phyloP scores from a whole-genome alignment of 2,329 filamentous ascomycete genomes.

The Penicillium hesseltinei region DNA sequence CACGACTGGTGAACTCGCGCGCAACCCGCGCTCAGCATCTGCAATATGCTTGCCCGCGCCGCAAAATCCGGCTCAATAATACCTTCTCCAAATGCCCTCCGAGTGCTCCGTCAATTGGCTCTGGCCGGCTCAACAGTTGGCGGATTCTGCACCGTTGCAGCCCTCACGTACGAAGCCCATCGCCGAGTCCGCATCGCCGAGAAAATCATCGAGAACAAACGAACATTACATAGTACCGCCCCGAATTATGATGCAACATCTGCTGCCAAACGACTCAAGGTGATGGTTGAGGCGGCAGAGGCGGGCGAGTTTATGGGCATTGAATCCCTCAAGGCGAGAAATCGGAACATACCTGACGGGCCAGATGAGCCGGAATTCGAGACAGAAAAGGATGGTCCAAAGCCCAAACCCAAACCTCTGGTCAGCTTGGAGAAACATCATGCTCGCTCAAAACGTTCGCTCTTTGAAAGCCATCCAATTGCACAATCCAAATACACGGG shows the following conservation, averaged over 20 bases:
- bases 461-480: not conserved
- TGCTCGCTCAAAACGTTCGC: not conserved
- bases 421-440: constrained; percentile 4
- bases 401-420: constrained; percentile 3
- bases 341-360: constrained; percentile 7
- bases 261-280: constrained; percentile 36
- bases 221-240: constrained; percentile 41
- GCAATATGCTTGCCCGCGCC: constrained; percentile 35
- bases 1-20: constrained; percentile 22
- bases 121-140: constrained; percentile 40
- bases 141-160: constrained; percentile 42
- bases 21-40: constrained; percentile 27
- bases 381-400: not conserved
- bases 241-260: constrained; percentile 43
- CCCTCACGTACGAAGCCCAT: constrained; percentile 44
- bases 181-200: constrained; percentile 43
- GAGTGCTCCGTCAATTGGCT: constrained; percentile 38
- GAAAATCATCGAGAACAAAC: constrained; percentile 46
- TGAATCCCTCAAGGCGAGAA: constrained; percentile 35
- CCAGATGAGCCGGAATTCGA: constrained; percentile 1
- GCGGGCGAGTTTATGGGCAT: constrained; percentile 43
- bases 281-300: constrained; percentile 47
- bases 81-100: constrained; percentile 47
- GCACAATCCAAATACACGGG: not conserved
- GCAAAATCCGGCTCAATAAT: constrained; percentile 32